phyloP scores from a whole-genome alignment of 1,284 basidiomycete species.

The Leccinum subrobustum region DNA sequence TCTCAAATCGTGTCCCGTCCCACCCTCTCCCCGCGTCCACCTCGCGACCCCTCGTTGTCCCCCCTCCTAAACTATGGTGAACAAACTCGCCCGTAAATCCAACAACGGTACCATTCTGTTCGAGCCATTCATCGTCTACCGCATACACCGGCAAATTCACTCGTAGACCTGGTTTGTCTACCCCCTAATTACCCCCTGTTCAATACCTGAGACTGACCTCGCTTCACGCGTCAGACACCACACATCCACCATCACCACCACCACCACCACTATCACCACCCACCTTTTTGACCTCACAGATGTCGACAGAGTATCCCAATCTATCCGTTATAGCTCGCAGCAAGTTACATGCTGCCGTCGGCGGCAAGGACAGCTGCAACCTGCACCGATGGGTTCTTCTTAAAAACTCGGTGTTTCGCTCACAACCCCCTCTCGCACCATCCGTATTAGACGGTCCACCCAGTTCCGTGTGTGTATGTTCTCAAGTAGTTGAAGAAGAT shows the following conservation, averaged over 20 bases:
- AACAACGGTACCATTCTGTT: conserved; percentile 83
- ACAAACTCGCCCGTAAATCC: conserved; percentile 73
- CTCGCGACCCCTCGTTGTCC: conserved; percentile 39
- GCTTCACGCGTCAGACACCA: conserved; percentile 22
- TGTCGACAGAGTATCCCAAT: conserved; percentile 47
- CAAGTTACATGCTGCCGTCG: conserved; percentile 66
- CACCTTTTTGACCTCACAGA: conserved; percentile 28
- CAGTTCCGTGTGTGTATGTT: conserved; percentile 37
- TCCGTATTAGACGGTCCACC: conserved; percentile 32
- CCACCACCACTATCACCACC: background rate
- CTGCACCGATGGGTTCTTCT: conserved; percentile 83
- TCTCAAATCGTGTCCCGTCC: conserved; percentile 18
- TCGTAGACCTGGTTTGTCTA: conserved; percentile 23
- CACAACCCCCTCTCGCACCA: conserved; percentile 39
- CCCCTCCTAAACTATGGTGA: conserved; percentile 67
- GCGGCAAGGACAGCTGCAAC: conserved; percentile 64
- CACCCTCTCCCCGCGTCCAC: conserved; percentile 10
- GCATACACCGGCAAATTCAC: conserved; percentile 63
- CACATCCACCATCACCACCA: background rate
- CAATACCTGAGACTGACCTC: conserved; percentile 2
- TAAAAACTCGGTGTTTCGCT: conserved; percentile 74
- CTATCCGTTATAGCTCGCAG: conserved; percentile 66
- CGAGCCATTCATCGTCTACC: conserved; percentile 81
- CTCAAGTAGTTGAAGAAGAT: conserved; percentile 42
- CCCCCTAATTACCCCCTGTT: background rate